A percentile compares a stretch with the other conserved stretches of the same genome.
phyloP scores from a whole-genome alignment of 441 rosid species.

The Pelargonium cotyledonis region DNA sequence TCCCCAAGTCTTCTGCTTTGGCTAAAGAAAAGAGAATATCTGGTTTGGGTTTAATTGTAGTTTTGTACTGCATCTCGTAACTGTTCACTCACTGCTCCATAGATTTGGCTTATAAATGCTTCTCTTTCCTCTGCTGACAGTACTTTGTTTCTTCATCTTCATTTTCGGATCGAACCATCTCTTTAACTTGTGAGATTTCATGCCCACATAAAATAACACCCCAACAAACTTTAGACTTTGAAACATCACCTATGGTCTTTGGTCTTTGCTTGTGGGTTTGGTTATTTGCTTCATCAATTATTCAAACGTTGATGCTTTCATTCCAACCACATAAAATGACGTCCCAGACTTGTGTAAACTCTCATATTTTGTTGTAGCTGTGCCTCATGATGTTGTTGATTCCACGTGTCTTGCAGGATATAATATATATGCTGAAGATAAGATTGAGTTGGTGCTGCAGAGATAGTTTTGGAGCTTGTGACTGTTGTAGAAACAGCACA shows the following conservation, averaged over 20 bases:
- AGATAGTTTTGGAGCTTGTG: slow-evolving; percentile 46
- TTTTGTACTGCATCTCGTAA: neutral
- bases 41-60: neutral
- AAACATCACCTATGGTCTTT: slow-evolving; percentile 21
- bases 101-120: neutral
- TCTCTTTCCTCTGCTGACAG: neutral
- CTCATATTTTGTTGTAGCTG: neutral
- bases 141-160: neutral
- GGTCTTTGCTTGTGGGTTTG: slow-evolving; percentile 39
- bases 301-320: slow-evolving; percentile 26
- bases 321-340: slow-evolving; percentile 73
- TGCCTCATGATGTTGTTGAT: neutral
- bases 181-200: neutral
- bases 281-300: slow-evolving; percentile 18
- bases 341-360: slow-evolving; percentile 7
- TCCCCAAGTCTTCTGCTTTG: neutral
- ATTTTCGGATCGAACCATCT: neutral
- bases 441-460: slow-evolving; percentile 21
- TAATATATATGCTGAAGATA: slow-evolving; percentile 59
- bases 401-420: slow-evolving; percentile 25
- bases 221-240: slow-evolving; percentile 16
- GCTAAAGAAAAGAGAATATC: neutral
- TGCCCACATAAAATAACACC: slow-evolving; percentile 62
- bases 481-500: slow-evolving; percentile 61
- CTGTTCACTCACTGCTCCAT: neutral